Evolutionary conservation across 805 yeast genomes (phyloP), one percentile per base, ranked within the genome.

Genomic region (Clavispora fructus): DNA sequence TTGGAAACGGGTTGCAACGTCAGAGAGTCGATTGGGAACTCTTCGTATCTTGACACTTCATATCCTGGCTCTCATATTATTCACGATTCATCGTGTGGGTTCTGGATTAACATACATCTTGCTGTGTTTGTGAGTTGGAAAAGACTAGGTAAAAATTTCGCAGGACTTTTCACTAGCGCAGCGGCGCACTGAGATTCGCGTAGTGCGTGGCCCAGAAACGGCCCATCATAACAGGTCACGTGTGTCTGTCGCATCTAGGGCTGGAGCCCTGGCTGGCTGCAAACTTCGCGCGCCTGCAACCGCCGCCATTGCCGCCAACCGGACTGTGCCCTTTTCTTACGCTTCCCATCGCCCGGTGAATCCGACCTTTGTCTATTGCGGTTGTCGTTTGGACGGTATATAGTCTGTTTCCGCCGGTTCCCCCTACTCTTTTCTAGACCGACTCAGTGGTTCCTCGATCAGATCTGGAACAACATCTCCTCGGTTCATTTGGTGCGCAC

Each of bases 91-190:
- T 23, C 2, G 12, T 37, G 6, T n/a, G 17, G 27, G 2, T 16
- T 17, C 17, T 40, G 11, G 37, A 30, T 26, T 30, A 47, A 53
- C 57, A 54, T 54, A 54, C 57, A 54, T 54, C 45, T 48, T 54
- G 57, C 55, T 52, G 53, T 53, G 54, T 43, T 49, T 48, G 49
- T 49, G 44, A 47, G 50, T 55, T 54, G 40, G 40, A 42, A 52
- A 54, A 41, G 40, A 39, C 28, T 32, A 26, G 40, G 35, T 26
- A 14, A 43, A 41, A 41, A 35, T 47, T 47, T 45, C 45, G 39
- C 49, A 35, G 42, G 40, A 46, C 39, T 48, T 46, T 46, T 49
- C 44, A 38, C 43, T 31, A 29, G 28, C 48, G 45, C 40, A 41
- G 41, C 37, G 45, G 41, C 19, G 44, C 40, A 40, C 25, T 42